These are phyloP conservation scores for Pyricularia sp. DNA, from an alignment of 2,329 filamentous ascomycete genomes.

Conservation along the genomic window DNA sequence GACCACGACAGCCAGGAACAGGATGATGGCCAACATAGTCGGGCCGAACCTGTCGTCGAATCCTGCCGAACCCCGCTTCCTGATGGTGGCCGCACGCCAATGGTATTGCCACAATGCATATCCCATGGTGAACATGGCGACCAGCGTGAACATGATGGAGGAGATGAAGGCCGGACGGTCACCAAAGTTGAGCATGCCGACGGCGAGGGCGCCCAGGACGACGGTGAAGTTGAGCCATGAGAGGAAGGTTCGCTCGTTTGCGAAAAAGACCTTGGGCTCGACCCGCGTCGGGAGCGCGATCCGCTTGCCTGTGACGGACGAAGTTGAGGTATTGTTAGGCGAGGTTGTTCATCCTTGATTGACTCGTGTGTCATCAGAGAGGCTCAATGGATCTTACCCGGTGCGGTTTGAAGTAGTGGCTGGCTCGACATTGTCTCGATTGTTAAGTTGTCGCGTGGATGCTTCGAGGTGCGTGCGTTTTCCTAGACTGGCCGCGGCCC, in stretches of 20 bases:
- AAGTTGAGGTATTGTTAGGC: not conserved
- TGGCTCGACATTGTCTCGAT: conserved; percentile 73
- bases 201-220: conserved; percentile 89
- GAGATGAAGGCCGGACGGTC: conserved; percentile 91
- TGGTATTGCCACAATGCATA: conserved; percentile 95
- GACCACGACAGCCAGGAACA: conserved; percentile 83
- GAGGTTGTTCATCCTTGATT: not conserved
- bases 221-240: conserved; percentile 99
- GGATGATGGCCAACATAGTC: conserved; percentile 76
- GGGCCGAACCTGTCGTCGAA: conserved; percentile 96
- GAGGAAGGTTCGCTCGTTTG: conserved; percentile 97
- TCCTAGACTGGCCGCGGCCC: not conserved
- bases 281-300: conserved; percentile 96
- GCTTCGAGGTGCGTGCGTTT: not conserved
- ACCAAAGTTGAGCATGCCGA: conserved; percentile 97
- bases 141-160: conserved; percentile 85
- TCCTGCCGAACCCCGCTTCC: conserved; percentile 82
- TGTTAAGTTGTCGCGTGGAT: not conserved
- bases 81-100: conserved; percentile 90
- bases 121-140: conserved; percentile 90
- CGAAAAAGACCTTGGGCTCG: conserved; percentile 99
- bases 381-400: conserved; percentile 45
- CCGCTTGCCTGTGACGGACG: conserved; percentile 67
- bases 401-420: conserved; percentile 88
- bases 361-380: conserved; percentile 6